Conservation (phyloP, 2,329 filamentous ascomycete species). For the Rosellinia necatrix region DNA sequence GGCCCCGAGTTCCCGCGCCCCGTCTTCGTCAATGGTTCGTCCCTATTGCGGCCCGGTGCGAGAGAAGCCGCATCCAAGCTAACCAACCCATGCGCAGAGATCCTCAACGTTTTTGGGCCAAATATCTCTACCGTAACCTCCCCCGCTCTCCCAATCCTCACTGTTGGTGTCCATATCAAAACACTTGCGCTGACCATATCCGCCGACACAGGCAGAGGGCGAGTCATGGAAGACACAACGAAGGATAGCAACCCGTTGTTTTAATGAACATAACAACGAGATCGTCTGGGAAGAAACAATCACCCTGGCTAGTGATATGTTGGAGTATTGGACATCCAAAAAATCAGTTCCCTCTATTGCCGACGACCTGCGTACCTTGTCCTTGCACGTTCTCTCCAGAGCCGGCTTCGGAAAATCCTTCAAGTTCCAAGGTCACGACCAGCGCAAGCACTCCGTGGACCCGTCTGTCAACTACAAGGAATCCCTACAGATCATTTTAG, state of each 20-base stretch:
- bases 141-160: background rate
- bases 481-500: slow-evolving; percentile 37
- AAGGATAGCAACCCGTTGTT: slow-evolving; percentile 33
- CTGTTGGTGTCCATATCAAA: background rate
- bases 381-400: slow-evolving; percentile 36
- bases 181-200: background rate
- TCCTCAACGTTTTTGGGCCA: slow-evolving; percentile 29
- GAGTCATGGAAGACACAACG: slow-evolving; percentile 33
- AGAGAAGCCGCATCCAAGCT: background rate
- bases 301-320: slow-evolving; percentile 35
- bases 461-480: slow-evolving; percentile 33
- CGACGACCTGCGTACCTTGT: slow-evolving; percentile 37
- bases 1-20: slow-evolving; percentile 27
- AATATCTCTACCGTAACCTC: slow-evolving; percentile 28
- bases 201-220: slow-evolving; percentile 19
- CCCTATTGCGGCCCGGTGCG: background rate
- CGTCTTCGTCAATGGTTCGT: slow-evolving; percentile 18
- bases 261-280: slow-evolving; percentile 39
- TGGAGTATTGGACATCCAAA: slow-evolving; percentile 35
- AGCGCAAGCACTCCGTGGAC: slow-evolving; percentile 14
- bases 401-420: slow-evolving; percentile 40
- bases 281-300: slow-evolving; percentile 39
- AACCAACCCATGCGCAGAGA: background rate
- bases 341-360: slow-evolving; percentile 28
- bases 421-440: slow-evolving; percentile 38